Evolutionary conservation across 2,329 filamentous ascomycete genomes (phyloP).

Genomic region (Furcasterigmium sp.): DNA sequence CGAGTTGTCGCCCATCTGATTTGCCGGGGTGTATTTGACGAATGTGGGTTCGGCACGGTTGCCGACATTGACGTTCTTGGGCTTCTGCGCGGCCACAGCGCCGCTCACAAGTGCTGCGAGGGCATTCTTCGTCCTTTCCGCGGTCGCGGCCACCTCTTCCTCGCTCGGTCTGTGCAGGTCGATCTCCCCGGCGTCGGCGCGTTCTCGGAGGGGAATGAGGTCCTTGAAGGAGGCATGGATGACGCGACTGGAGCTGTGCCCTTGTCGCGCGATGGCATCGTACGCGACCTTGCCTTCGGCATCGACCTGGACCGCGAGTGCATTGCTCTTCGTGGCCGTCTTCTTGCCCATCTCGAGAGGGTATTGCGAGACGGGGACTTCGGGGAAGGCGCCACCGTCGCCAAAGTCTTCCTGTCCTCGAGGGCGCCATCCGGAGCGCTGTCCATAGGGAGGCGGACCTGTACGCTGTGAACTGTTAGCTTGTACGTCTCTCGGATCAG

Average conservation of each 20-base stretch:
- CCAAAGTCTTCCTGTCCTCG: constrained; percentile 86
- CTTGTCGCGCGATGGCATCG: constrained; percentile 86
- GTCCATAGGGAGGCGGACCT: constrained; percentile 83
- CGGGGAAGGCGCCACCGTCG: constrained; percentile 93
- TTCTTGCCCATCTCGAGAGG: constrained; percentile 93
- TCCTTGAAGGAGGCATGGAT: constrained; percentile 97
- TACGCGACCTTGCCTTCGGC: constrained; percentile 92
- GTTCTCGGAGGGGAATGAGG: constrained; percentile 86
- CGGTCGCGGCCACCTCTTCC: constrained; percentile 77
- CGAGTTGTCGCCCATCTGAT: constrained; percentile 87
- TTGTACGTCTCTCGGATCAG: neutral
- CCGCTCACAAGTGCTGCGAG: constrained; percentile 77
- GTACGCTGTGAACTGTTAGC: constrained; percentile 47
- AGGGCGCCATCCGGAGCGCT: constrained; percentile 86
- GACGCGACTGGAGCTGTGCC: constrained; percentile 77
- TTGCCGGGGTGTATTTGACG: constrained; percentile 90
- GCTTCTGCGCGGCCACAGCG: constrained; percentile 86
- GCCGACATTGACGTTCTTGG: constrained; percentile 87
- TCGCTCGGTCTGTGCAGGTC: constrained; percentile 78
- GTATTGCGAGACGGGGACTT: constrained; percentile 90
- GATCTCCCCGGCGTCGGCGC: constrained; percentile 88
- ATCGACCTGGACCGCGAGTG: constrained; percentile 88
- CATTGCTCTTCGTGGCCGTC: constrained; percentile 67
- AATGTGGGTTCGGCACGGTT: constrained; percentile 81
- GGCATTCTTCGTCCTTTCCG: constrained; percentile 83